Evolutionary conservation across 495 filamentous ascomycete genomes (phyloP).

Genomic region (Lasiosphaeris hirsuta): DNA sequence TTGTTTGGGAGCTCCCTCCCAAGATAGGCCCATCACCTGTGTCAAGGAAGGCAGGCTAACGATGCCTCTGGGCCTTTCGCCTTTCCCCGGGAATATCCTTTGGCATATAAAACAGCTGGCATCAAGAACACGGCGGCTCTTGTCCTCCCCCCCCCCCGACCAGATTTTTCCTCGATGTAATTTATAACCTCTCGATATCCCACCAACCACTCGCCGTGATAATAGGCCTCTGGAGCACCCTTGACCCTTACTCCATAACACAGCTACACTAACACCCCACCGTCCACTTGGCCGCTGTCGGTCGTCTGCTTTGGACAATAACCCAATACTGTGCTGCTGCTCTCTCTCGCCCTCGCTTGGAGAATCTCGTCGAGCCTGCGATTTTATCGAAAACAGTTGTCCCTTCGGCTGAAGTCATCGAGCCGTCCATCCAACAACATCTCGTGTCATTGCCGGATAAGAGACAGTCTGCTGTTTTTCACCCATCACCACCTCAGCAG

Average conservation of each 20-base stretch:
- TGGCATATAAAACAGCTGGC: constrained; percentile 28
- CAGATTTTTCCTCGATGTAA: constrained; percentile 11
- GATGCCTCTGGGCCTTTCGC: constrained; percentile 13
- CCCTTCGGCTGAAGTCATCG: constrained; percentile 28
- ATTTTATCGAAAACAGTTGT: constrained; percentile 22
- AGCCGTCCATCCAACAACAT: constrained; percentile 20
- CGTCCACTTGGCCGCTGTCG: constrained; percentile 15
- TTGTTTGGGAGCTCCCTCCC: constrained; percentile 21
- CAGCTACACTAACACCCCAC: constrained; percentile 26
- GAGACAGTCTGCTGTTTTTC: neutral
- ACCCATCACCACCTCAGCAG: constrained; percentile 3
- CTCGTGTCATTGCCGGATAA: constrained; percentile 21
- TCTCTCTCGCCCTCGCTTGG: constrained; percentile 21
- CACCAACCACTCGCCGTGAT: constrained; percentile 25
- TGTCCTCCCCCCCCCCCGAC: constrained; percentile 7
- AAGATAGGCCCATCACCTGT: constrained; percentile 8
- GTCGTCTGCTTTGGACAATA: constrained; percentile 1
- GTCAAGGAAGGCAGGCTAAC: constrained; percentile 18
- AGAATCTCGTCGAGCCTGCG: constrained; percentile 9
- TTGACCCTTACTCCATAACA: constrained; percentile 28
- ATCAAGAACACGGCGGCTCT: constrained; percentile 19
- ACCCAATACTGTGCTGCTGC: constrained; percentile 5
- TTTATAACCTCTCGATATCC: constrained; percentile 21
- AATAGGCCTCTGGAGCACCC: constrained; percentile 23
- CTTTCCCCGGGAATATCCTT: constrained; percentile 19